phyloP scores from a whole-genome alignment of 2,329 filamentous ascomycete genomes.

The Hypoxylon sp. region DNA sequence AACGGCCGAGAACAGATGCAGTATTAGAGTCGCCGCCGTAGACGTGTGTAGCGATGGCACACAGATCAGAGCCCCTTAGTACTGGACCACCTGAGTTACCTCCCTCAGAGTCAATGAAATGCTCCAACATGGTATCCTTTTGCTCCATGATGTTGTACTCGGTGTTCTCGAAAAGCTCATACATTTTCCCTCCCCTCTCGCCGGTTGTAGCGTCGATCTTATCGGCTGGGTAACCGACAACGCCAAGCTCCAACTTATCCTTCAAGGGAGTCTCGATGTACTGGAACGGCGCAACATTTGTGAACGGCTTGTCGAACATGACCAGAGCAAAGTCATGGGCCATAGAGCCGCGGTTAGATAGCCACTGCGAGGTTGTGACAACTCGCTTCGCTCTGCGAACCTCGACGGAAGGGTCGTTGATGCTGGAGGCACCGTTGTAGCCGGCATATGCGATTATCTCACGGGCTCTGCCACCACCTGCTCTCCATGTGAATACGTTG shows the following conservation, averaged over 20 bases:
- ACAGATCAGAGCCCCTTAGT: slow-evolving; percentile 9
- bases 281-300: not conserved
- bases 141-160: slow-evolving; percentile 24
- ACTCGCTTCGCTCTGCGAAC: slow-evolving; percentile 21
- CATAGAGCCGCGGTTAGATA: slow-evolving; percentile 9
- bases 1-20: slow-evolving; percentile 16
- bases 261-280: slow-evolving; percentile 15
- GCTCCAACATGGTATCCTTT: slow-evolving; percentile 30
- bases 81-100: slow-evolving; percentile 25
- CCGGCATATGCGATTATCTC: slow-evolving; percentile 11
- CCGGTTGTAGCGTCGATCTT: slow-evolving; percentile 12
- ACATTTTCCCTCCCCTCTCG: slow-evolving; percentile 22
- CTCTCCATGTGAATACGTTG: slow-evolving; percentile 23
- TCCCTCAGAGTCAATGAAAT: slow-evolving; percentile 24
- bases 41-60: slow-evolving; percentile 24
- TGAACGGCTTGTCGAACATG: slow-evolving; percentile 19
- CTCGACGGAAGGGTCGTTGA: slow-evolving; percentile 11
- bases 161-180: slow-evolving; percentile 17
- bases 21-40: slow-evolving; percentile 26
- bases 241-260: slow-evolving; percentile 17
- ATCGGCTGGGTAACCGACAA: slow-evolving; percentile 25
- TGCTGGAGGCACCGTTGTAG: slow-evolving; percentile 6
- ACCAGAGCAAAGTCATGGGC: slow-evolving; percentile 17
- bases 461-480: slow-evolving; percentile 6
- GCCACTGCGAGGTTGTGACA: slow-evolving; percentile 29